Percentiles rank a stretch among this genome's conserved stretches.
Conservation (phyloP, 306 rosid genomes). For the Acmispon strigosus region DNA sequence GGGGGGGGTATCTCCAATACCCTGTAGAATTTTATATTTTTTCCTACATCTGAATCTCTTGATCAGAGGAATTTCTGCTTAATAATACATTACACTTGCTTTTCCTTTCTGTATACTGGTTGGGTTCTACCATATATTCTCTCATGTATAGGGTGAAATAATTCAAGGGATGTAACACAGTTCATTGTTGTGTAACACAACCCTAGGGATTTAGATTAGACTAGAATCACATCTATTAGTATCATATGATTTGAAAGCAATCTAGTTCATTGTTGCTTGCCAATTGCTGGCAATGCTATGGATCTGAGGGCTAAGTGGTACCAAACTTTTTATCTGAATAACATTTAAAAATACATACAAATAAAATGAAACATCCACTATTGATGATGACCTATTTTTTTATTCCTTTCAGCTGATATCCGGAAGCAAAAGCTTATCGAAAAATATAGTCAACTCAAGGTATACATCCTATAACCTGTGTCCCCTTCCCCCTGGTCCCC, state of each 20-base stretch:
- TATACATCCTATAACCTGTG: constrained; percentile 14
- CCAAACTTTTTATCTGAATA: background rate
- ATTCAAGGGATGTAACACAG: background rate
- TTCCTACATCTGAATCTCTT: no score
- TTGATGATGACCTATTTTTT: constrained; percentile 10
- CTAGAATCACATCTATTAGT: no score
- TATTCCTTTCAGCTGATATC: constrained; percentile 57
- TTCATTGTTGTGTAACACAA: background rate
- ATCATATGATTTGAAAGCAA: background rate
- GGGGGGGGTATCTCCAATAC: no score
- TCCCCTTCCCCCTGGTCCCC: background rate
- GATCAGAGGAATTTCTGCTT: no score
- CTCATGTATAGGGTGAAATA: background rate
- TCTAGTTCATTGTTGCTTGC: background rate
- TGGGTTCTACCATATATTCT: no score
- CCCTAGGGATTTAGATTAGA: no score
- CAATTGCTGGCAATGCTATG: background rate
- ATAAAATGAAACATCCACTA: background rate
- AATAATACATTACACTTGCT: no score
- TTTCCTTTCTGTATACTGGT: no score
- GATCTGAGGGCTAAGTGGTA: background rate
- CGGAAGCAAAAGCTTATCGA: constrained; percentile 57
- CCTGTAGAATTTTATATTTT: no score
- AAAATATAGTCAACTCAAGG: constrained; percentile 70
- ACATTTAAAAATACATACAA: background rate